Percentiles rank a stretch among this genome's conserved stretches.
phyloP scores from a whole-genome alignment of 2,329 filamentous ascomycete species.

The Polychaeton citri region DNA sequence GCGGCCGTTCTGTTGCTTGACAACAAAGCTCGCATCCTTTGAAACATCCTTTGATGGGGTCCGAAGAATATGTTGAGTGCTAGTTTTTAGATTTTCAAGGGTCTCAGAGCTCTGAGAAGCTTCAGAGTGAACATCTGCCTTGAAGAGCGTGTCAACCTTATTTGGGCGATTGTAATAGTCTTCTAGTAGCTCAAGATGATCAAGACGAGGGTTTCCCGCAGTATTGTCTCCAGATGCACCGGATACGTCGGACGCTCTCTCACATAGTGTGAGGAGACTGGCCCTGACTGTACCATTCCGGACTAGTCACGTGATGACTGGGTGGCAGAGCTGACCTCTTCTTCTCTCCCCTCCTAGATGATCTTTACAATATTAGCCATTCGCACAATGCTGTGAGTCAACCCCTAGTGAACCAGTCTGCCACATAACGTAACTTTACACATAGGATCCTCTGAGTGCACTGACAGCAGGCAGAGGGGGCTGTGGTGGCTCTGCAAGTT shows the following conservation, averaged over 20 bases:
- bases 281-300: too few relatives aligned
- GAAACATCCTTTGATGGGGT: background rate
- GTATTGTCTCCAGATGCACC: background rate
- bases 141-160: background rate
- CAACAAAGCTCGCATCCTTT: background rate
- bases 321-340: too few relatives aligned
- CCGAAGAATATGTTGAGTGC: background rate
- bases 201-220: background rate
- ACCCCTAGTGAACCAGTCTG: too few relatives aligned
- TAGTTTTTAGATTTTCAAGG: background rate
- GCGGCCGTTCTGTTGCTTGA: background rate
- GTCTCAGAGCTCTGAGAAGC: background rate
- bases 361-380: too few relatives aligned
- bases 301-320: too few relatives aligned
- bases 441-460: too few relatives aligned
- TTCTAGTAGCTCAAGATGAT: background rate
- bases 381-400: too few relatives aligned
- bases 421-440: too few relatives aligned
- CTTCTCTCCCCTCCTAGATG: too few relatives aligned
- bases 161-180: background rate
- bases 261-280: background rate
- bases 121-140: background rate
- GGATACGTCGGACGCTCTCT: background rate
- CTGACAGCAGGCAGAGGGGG: background rate
- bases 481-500: background rate